Evolutionary conservation across 192 early-diverging fungal species (phyloP).

Genomic region (Coemansia sp.): DNA sequence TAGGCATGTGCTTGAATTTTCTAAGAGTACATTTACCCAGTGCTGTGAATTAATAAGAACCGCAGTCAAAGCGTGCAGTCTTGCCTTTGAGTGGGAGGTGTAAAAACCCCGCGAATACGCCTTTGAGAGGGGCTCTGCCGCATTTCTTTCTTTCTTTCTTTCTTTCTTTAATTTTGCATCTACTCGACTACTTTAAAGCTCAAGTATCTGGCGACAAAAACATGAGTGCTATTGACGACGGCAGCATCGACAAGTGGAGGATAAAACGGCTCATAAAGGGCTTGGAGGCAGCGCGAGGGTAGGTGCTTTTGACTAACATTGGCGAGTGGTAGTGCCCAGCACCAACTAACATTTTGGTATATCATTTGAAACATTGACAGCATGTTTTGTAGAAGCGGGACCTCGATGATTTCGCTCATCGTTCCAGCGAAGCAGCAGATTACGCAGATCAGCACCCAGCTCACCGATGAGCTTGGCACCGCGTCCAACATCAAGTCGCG

Average conservation of each 20-base stretch:
- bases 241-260: slow-evolving; percentile 88
- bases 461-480: slow-evolving; percentile 92
- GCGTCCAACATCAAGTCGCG: slow-evolving; percentile 98
- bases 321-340: not conserved
- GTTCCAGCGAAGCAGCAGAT: slow-evolving; percentile 86
- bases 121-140: too few relatives aligned
- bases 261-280: slow-evolving; percentile 92
- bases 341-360: too few relatives aligned
- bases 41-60: not conserved
- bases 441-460: slow-evolving; percentile 73
- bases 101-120: too few relatives aligned
- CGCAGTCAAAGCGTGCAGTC: not conserved
- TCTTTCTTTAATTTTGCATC: too few relatives aligned
- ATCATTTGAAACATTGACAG: too few relatives aligned
- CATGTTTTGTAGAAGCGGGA: slow-evolving; percentile 68
- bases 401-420: slow-evolving; percentile 95
- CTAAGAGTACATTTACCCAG: not conserved
- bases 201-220: too few relatives aligned
- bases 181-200: too few relatives aligned
- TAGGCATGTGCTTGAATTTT: not conserved
- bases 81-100: too few relatives aligned
- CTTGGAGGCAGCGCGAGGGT: slow-evolving; percentile 81
- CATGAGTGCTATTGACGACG: slow-evolving; percentile 31
- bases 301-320: slow-evolving; percentile 9
- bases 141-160: too few relatives aligned